Evolutionary conservation across 2,329 filamentous ascomycete genomes (phyloP).

Genomic region (Cryphonectria japonica): DNA sequence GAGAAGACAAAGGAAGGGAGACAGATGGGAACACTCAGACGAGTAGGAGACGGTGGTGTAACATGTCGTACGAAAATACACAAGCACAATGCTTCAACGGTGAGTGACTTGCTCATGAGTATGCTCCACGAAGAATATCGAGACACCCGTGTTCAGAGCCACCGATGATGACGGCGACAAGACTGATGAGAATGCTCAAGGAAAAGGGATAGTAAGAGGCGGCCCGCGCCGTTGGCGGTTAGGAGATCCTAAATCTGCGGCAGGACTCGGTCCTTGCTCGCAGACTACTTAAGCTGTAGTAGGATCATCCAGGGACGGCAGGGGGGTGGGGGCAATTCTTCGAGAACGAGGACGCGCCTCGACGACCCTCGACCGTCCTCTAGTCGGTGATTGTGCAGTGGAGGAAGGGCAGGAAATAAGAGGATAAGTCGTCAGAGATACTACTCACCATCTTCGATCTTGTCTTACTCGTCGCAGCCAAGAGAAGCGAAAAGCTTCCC

Average conservation of each 20-base stretch:
- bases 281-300: not conserved
- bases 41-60: not conserved
- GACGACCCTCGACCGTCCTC: not conserved
- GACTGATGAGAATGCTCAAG: not conserved
- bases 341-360: not conserved
- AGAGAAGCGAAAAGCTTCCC: constrained; percentile 26
- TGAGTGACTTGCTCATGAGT: not conserved
- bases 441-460: constrained; percentile 32
- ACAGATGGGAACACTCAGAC: not conserved
- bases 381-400: not conserved
- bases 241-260: constrained; percentile 4
- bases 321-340: not conserved
- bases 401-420: not conserved
- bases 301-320: constrained; percentile 15
- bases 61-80: not conserved
- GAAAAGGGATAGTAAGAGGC: not conserved
- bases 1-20: not conserved
- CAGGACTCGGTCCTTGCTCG: constrained; percentile 9
- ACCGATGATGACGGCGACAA: not conserved
- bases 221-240: constrained; percentile 26
- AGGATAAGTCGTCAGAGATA: not conserved
- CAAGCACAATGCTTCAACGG: not conserved
- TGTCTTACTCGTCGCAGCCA: constrained; percentile 19
- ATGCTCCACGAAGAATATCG: not conserved
- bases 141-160: not conserved